Base-by-base conservation (phyloP, 768 basidiomycete species). In the Mycena vulgaris region DNA sequence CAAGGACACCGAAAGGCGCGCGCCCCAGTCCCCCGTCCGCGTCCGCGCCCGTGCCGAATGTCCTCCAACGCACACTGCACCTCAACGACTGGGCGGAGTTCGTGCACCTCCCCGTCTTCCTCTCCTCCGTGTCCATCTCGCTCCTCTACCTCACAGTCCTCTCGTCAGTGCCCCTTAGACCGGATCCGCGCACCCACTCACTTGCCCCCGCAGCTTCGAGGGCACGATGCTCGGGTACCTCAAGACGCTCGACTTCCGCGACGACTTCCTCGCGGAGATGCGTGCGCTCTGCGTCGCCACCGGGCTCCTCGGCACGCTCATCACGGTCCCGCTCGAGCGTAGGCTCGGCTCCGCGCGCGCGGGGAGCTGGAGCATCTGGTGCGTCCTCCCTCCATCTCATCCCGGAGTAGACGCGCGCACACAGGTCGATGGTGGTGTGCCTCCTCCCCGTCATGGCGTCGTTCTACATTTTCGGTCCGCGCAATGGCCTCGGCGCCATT, bases 291-390 rank as follows among this genome's bases (percentile, higher is more conserved):
- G 82, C 55, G 86, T 86, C 10, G 75, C 85, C 8, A 83, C 85
- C 2, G 88, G 88, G 0, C 78, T 89, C 0, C 39, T 80, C 0
- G 88, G 88, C 0, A 89, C 88, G 0, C 47, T 85, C 11, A 56
- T 83, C n/a, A 83, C 84, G 75, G 85, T 84, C 0, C 63, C 78
- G 21, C 63, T 88, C 23, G 85, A 86, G 70, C 72, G 75, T 8
- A 80, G 70, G 59, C 74, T 89, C 2, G 88, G 88, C 0, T 78
- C 85, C 28, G 81, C 85, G 0, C 78, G 88, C 16, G 83, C 87
- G 0, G 88, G 87, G 0, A 83, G 78, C 49, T 89, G 87, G 87
- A 83, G 81, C 45, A 86, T 89, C 47, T 84, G 84, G 87, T 86
- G 35, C 48, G 79, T 67, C 27, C n/a, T 31, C 25, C 13, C 49